phyloP scores from a whole-genome alignment of 306 rosid species.

The Casuarina glauca region DNA sequence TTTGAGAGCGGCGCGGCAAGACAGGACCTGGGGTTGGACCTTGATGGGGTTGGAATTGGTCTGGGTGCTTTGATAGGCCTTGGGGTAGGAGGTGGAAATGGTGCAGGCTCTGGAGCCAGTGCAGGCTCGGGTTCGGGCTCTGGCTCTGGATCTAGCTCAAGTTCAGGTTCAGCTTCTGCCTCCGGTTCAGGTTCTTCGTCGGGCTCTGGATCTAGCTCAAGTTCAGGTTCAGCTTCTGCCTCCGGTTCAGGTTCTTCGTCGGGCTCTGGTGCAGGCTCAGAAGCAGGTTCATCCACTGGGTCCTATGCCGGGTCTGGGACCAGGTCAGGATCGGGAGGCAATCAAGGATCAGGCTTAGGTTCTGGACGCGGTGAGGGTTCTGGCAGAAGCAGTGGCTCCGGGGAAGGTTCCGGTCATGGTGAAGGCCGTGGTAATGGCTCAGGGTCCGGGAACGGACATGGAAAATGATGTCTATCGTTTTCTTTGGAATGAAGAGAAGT shows the following conservation, averaged over 20 bases:
- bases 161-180: slow-evolving; percentile 3
- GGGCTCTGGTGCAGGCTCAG: slow-evolving; percentile 25
- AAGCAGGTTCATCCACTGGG: slow-evolving; percentile 35
- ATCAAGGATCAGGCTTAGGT: slow-evolving; percentile 8
- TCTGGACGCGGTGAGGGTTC: slow-evolving; percentile 26
- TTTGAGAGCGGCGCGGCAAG: slow-evolving; percentile 56
- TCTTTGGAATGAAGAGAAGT: background rate
- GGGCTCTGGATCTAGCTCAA: background rate
- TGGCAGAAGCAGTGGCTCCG: slow-evolving; percentile 17
- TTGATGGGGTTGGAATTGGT: slow-evolving; percentile 64
- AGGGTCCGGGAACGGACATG: slow-evolving; percentile 4
- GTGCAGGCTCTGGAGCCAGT: slow-evolving; percentile 41
- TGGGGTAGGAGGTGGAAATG: slow-evolving; percentile 29
- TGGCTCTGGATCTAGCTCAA: background rate
- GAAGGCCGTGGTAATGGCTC: background rate
- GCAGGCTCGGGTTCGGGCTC: slow-evolving; percentile 53
- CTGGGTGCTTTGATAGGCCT: background rate
- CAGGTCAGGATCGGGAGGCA: slow-evolving; percentile 28
- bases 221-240: slow-evolving; percentile 3
- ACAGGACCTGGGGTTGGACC: slow-evolving; percentile 62
- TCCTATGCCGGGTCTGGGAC: slow-evolving; percentile 35
- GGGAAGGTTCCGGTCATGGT: slow-evolving; percentile 2
- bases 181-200: slow-evolving; percentile 29
- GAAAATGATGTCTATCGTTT: background rate
- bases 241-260: slow-evolving; percentile 32